These are phyloP conservation scores for Kalmusia sp. DNA, from an alignment of 2,329 filamentous ascomycete genomes.

Conservation along the genomic window DNA sequence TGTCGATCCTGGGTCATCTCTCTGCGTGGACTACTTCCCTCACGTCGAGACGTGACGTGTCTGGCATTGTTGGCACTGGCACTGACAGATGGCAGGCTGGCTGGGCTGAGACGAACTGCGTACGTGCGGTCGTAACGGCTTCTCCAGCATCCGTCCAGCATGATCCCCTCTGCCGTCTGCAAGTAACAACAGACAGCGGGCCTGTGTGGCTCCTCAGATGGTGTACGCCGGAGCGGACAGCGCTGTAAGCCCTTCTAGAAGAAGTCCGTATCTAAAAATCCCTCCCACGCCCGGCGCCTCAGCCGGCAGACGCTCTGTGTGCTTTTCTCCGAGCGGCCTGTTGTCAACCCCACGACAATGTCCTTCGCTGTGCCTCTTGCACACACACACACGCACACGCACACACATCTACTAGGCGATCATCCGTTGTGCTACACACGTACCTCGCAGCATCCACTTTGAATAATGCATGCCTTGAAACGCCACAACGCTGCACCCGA, in stretches of 20 bases:
- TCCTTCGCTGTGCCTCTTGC: too few species aligned
- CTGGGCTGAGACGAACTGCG: slow-evolving; percentile 33
- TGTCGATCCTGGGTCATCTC: not conserved
- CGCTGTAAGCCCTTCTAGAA: not conserved
- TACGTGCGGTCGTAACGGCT: slow-evolving; percentile 23
- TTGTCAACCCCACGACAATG: too few species aligned
- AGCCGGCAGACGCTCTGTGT: not conserved
- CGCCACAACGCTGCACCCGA: slow-evolving; percentile 22
- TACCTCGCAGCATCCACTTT: slow-evolving; percentile 21
- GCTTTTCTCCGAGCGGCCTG: not conserved
- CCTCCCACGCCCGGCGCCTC: not conserved
- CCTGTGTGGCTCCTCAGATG: not conserved
- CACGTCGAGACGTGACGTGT: slow-evolving; percentile 10
- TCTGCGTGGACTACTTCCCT: too few species aligned
- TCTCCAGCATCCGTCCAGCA: slow-evolving; percentile 15
- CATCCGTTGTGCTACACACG: not conserved
- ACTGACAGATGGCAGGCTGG: slow-evolving; percentile 15
- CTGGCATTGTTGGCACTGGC: slow-evolving; percentile 13
- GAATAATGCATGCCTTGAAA: slow-evolving; percentile 29
- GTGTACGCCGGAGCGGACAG: slow-evolving; percentile 3
- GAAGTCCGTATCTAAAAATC: slow-evolving; percentile 3
- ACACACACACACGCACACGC: too few species aligned
- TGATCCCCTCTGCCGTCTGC: slow-evolving; percentile 9
- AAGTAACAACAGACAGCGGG: slow-evolving; percentile 1
- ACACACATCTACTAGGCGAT: too few species aligned